phyloP scores from a whole-genome alignment of 192 early-diverging fungal species.

The Pilaira anomala region DNA sequence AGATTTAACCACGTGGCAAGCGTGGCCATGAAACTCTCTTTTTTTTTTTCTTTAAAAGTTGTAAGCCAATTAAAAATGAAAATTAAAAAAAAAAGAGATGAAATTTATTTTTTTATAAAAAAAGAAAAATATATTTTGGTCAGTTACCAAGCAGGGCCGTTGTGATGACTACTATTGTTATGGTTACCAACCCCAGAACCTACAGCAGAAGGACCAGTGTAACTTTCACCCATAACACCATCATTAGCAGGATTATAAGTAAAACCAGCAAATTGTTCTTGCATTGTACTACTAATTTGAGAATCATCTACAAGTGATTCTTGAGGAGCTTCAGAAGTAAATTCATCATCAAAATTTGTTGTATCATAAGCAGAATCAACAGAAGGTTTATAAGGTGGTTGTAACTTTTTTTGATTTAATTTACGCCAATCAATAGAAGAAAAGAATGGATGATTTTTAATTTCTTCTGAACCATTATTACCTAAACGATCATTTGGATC shows the following conservation, averaged over 20 bases:
- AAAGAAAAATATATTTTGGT: not conserved
- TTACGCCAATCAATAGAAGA: slow-evolving; percentile 85
- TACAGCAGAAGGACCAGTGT: slow-evolving; percentile 11
- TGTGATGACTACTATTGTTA: no score
- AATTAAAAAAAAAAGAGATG: slow-evolving; percentile 4
- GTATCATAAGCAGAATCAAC: slow-evolving; percentile 88
- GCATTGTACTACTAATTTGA: slow-evolving; percentile 84
- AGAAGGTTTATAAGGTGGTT: slow-evolving; percentile 90
- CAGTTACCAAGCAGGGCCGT: slow-evolving; percentile 19
- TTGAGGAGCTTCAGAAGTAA: slow-evolving; percentile 88
- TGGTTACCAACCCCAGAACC: slow-evolving; percentile 15
- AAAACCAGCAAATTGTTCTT: slow-evolving; percentile 94
- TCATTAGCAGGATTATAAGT: slow-evolving; percentile 79
- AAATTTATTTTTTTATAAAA: not conserved
- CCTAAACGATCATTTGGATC: slow-evolving; percentile 83
- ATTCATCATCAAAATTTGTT: slow-evolving; percentile 98
- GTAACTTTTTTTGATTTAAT: slow-evolving; percentile 86
- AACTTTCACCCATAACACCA: slow-evolving; percentile 60
- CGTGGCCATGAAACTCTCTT: not conserved
- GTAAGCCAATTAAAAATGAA: no score
- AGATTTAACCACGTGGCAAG: slow-evolving; percentile 1
- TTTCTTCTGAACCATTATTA: slow-evolving; percentile 81
- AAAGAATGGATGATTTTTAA: slow-evolving; percentile 96
- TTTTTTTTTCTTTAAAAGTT: no score
- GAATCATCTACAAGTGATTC: slow-evolving; percentile 84